phyloP scores from a whole-genome alignment of 306 rosid genomes.

The Prunus mume region DNA sequence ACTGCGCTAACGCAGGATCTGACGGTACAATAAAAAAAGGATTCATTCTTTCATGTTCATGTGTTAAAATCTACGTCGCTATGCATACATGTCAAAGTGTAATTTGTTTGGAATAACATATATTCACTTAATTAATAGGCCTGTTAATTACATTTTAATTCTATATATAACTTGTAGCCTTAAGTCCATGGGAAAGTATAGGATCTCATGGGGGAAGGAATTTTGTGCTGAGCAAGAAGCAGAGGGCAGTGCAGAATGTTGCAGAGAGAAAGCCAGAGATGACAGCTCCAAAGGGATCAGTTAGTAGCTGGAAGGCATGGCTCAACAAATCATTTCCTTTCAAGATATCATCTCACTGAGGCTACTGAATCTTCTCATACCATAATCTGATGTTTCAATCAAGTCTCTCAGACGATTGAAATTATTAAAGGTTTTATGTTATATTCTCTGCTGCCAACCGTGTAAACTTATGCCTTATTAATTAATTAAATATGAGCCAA shows the following conservation, averaged over 20 bases:
- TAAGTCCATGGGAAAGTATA: conserved; percentile 52
- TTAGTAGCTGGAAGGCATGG: conserved; percentile 51
- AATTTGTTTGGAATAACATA: background rate
- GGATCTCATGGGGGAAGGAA: conserved; percentile 48
- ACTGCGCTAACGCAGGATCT: conserved; percentile 24
- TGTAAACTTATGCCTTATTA: background rate
- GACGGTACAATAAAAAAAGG: conserved; percentile 21
- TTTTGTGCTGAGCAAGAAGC: conserved; percentile 57
- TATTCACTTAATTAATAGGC: no score
- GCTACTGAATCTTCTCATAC: background rate
- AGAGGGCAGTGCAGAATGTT: conserved; percentile 21
- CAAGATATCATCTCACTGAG: conserved; percentile 24
- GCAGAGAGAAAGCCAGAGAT: conserved; percentile 30
- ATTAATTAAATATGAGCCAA: background rate
- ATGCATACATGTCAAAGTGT: background rate
- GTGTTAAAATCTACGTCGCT: background rate
- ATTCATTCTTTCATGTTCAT: background rate
- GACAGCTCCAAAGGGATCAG: conserved; percentile 33
- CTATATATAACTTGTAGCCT: conserved; percentile 27
- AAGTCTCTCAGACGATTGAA: background rate
- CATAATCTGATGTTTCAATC: background rate
- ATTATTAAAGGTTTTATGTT: background rate
- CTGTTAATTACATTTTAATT: background rate
- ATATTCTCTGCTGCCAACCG: background rate
- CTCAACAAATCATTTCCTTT: conserved; percentile 36